These are phyloP conservation scores for Plectosphaerella plurivora DNA, from an alignment of 2,329 filamentous ascomycete species.

Conservation along the genomic window DNA sequence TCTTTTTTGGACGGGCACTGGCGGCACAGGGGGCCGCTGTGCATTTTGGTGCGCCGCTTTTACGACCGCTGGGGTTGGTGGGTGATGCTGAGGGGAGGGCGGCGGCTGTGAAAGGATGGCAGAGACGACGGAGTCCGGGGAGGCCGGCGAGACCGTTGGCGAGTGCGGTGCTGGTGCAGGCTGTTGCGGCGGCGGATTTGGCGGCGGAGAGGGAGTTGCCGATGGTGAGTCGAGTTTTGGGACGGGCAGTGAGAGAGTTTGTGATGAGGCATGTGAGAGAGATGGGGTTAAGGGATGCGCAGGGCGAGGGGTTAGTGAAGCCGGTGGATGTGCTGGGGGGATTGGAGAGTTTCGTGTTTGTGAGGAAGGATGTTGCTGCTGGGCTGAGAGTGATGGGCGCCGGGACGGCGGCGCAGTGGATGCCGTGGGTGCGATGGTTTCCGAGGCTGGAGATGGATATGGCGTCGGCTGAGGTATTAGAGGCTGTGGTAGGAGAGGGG, in stretches of 20 bases:
- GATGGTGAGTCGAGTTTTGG: slow-evolving; percentile 7
- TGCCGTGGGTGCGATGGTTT: slow-evolving; percentile 11
- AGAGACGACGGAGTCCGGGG: background rate
- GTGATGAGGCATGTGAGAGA: slow-evolving; percentile 1
- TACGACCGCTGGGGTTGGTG: slow-evolving; percentile 1
- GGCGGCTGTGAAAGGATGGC: slow-evolving; percentile 6
- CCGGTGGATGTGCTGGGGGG: slow-evolving; percentile 3
- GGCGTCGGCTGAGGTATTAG: slow-evolving; percentile 3
- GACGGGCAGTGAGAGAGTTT: slow-evolving; percentile 1
- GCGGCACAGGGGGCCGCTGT: slow-evolving; percentile 5
- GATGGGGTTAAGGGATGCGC: background rate
- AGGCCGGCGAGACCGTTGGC: slow-evolving; percentile 4
- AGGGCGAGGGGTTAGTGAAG: background rate
- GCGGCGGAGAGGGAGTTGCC: slow-evolving; percentile 2
- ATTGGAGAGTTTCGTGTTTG: slow-evolving; percentile 6
- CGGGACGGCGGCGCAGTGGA: slow-evolving; percentile 5
- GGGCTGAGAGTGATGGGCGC: slow-evolving; percentile 8
- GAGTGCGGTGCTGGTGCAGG: slow-evolving; percentile 5
- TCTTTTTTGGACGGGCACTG: slow-evolving; percentile 16
- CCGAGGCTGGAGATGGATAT: slow-evolving; percentile 10
- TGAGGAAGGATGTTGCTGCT: slow-evolving; percentile 8
- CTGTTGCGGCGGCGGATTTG: slow-evolving; percentile 2
- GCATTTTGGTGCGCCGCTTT: slow-evolving; percentile 2
- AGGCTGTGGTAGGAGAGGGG: background rate
- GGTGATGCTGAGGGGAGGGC: background rate